phyloP scores from a whole-genome alignment of 78 protist species.

The Dictyostelium firmibasis region DNA sequence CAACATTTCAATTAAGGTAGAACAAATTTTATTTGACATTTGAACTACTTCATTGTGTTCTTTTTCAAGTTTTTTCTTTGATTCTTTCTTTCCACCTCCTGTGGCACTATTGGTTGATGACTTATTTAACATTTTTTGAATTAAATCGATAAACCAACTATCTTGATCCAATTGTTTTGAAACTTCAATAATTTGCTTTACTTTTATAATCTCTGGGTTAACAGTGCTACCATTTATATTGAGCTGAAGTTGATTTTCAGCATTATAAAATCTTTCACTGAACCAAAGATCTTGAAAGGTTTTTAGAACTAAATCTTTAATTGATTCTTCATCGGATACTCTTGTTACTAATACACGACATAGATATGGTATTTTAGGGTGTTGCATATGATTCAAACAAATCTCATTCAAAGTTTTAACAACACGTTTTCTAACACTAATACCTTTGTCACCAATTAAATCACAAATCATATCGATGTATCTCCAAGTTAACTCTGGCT shows the following conservation, averaged over 20 bases:
- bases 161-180: slow-evolving; percentile 44
- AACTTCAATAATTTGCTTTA: slow-evolving; percentile 60
- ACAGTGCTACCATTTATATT: background rate
- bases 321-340: slow-evolving; percentile 42
- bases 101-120: background rate
- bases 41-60: background rate
- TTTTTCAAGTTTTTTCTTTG: background rate
- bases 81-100: background rate
- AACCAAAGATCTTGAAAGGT: slow-evolving; percentile 76
- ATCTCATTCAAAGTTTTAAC: slow-evolving; percentile 63
- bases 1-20: slow-evolving; percentile 47
- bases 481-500: slow-evolving; percentile 51
- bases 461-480: slow-evolving; percentile 59
- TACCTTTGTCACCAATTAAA: slow-evolving; percentile 53
- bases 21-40: slow-evolving; percentile 39
- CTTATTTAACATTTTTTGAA: slow-evolving; percentile 13
- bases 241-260: background rate
- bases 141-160: slow-evolving; percentile 52
- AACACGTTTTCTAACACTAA: slow-evolving; percentile 70
- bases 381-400: slow-evolving; percentile 24
- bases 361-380: slow-evolving; percentile 52
- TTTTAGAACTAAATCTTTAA: slow-evolving; percentile 33
- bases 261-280: background rate
- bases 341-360: slow-evolving; percentile 33
- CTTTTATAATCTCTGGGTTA: slow-evolving; percentile 1